These are phyloP conservation scores for Fragaria iinumae DNA, from an alignment of 306 rosid genomes.

Conservation along the genomic window DNA sequence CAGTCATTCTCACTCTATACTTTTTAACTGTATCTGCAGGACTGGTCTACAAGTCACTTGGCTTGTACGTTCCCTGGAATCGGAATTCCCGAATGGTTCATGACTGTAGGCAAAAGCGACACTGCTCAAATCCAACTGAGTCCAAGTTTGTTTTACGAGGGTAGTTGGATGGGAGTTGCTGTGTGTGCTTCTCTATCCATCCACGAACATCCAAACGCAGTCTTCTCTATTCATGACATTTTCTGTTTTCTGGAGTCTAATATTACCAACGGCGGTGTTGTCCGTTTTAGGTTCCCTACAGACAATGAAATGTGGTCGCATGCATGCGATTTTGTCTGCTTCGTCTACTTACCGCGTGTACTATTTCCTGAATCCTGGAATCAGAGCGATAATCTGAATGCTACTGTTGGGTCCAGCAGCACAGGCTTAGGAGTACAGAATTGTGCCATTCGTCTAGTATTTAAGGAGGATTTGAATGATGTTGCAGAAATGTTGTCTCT, in stretches of 20 bases:
- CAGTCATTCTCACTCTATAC: not conserved
- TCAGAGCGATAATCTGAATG: not conserved
- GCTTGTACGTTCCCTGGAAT: not conserved
- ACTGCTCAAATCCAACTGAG: not conserved
- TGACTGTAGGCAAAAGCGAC: not conserved
- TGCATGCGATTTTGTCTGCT: not conserved
- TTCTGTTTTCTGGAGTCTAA: not conserved
- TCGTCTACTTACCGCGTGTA: not conserved
- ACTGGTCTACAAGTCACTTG: not conserved
- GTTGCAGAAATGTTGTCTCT: not conserved
- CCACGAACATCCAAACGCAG: not conserved
- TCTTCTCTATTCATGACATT: not conserved
- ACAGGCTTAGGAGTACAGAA: not conserved
- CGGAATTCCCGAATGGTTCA: constrained; percentile 11
- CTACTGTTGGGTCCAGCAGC: not conserved
- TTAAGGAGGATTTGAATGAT: not conserved
- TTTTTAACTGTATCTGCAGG: not conserved
- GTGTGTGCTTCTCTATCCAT: not conserved
- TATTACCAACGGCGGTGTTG: not conserved
- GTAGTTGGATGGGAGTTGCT: constrained; percentile 12
- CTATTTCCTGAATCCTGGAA: not conserved
- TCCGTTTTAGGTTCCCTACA: not conserved
- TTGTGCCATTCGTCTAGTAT: not conserved
- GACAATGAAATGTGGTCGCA: not conserved
- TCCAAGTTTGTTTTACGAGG: not conserved